A percentile compares a stretch with the other conserved stretches of the same genome.
Conservation (phyloP, 805 yeast genomes). For the Starmerella apicola region DNA sequence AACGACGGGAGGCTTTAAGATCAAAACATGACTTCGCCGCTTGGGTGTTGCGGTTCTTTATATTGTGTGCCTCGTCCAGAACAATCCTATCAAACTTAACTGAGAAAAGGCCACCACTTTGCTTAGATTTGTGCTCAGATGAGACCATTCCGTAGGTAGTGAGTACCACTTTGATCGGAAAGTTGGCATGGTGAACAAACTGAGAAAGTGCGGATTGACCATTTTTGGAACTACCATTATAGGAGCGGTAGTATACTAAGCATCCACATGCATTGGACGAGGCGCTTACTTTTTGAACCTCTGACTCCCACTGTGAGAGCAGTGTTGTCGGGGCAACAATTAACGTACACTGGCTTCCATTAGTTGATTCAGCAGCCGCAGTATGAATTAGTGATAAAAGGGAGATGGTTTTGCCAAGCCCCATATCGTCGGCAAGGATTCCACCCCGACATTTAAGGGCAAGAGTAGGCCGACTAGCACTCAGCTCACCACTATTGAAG, state of each 20-base stretch:
- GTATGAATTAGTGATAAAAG: slow-evolving; percentile 61
- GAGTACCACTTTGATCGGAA: slow-evolving; percentile 54
- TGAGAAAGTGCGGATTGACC: slow-evolving; percentile 26
- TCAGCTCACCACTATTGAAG: slow-evolving; percentile 66
- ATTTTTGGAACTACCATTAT: slow-evolving; percentile 14
- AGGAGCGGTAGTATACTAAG: slow-evolving; percentile 64
- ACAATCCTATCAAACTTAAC: slow-evolving; percentile 64
- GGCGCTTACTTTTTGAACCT: slow-evolving; percentile 43
- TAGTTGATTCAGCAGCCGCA: slow-evolving; percentile 21
- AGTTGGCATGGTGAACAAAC: slow-evolving; percentile 30
- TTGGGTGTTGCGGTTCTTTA: slow-evolving; percentile 64
- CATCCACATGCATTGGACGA: slow-evolving; percentile 19
- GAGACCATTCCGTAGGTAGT: slow-evolving; percentile 84
- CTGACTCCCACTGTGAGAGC: slow-evolving; percentile 82
- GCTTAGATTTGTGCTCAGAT: slow-evolving; percentile 47
- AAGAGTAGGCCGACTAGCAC: slow-evolving; percentile 53
- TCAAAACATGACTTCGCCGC: slow-evolving; percentile 69
- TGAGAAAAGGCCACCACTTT: slow-evolving; percentile 36
- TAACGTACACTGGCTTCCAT: slow-evolving; percentile 37
- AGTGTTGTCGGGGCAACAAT: slow-evolving; percentile 84
- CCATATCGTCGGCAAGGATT: slow-evolving; percentile 93
- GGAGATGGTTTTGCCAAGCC: slow-evolving; percentile 85
- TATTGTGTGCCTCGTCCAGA: slow-evolving; percentile 83
- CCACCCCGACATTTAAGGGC: slow-evolving; percentile 62
- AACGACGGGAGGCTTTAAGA: slow-evolving; percentile 50